Evolutionary conservation across 1,284 basidiomycete species (phyloP).

Genomic region (Phellopilus nigrolimitatus): DNA sequence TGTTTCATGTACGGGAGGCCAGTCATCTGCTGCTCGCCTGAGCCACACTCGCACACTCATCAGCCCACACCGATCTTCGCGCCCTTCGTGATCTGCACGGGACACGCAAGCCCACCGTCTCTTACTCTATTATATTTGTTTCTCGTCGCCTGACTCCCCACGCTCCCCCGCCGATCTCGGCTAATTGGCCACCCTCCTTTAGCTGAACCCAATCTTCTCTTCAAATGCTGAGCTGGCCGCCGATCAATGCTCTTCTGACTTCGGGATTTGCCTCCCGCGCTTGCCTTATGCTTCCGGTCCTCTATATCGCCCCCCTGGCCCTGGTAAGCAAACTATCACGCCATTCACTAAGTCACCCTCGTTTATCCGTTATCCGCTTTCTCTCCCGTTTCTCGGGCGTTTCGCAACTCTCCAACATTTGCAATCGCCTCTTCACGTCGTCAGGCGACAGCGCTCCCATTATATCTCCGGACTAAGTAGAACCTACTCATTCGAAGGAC

Average conservation of each 20-base stretch:
- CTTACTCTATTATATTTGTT: background rate
- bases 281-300: background rate
- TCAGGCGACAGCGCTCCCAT: too few relatives aligned
- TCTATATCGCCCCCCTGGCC: background rate
- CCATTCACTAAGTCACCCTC: background rate
- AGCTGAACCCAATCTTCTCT: background rate
- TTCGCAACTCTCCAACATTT: too few relatives aligned
- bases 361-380: background rate
- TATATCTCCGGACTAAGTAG: background rate
- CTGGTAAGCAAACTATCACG: too few relatives aligned
- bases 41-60: background rate
- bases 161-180: background rate
- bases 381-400: too few relatives aligned
- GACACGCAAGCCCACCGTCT: background rate
- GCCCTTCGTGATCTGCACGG: background rate
- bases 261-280: conserved; percentile 6
- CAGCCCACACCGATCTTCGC: background rate
- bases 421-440: too few relatives aligned
- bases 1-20: background rate
- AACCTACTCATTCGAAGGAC: background rate
- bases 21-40: conserved; percentile 8
- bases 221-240: conserved; percentile 3
- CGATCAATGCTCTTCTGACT: conserved; percentile 6
- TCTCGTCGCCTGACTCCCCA: background rate
- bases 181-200: background rate